Conservation (phyloP, 352 stramenopile genomes). For the Phytopythium oedochilum region DNA sequence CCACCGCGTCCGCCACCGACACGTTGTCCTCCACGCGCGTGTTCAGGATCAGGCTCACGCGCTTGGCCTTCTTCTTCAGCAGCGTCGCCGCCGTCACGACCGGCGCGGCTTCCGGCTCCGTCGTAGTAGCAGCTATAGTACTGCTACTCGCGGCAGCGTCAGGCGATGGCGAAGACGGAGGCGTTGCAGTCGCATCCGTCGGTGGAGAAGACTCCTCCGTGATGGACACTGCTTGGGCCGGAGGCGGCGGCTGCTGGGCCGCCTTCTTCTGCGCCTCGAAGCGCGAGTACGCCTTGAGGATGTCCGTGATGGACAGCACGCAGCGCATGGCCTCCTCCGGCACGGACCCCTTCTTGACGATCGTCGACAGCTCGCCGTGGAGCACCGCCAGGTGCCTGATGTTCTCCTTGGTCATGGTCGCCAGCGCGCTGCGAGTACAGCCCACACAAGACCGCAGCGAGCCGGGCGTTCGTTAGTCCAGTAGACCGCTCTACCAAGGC, state of each 20-base stretch:
- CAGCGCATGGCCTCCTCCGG: constrained; percentile 82
- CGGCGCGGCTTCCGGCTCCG: constrained; percentile 6
- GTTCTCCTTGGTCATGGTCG: constrained; percentile 87
- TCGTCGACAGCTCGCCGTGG: constrained; percentile 65
- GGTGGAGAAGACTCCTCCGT: not conserved
- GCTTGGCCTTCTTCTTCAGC: constrained; percentile 83
- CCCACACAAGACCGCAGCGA: not conserved
- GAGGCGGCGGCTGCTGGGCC: not conserved
- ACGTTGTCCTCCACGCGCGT: constrained; percentile 76
- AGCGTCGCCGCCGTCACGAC: constrained; percentile 58
- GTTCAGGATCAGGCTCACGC: constrained; percentile 78
- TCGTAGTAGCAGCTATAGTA: not conserved
- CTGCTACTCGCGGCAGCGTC: not conserved
- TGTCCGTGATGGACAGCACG: constrained; percentile 84
- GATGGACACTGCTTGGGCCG: no score
- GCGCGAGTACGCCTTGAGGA: constrained; percentile 67
- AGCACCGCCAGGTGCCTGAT: constrained; percentile 82
- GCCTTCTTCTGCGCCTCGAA: constrained; percentile 60
- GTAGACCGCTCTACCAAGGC: not conserved
- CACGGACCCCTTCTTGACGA: constrained; percentile 68
- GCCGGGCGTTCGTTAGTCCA: not conserved
- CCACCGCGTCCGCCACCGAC: constrained; percentile 64
- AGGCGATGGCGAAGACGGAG: not conserved
- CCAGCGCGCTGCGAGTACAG: constrained; percentile 41
- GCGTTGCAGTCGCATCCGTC: not conserved